Base-by-base conservation (phyloP, 805 yeast species). In the Metschnikowia gruessii region DNA sequence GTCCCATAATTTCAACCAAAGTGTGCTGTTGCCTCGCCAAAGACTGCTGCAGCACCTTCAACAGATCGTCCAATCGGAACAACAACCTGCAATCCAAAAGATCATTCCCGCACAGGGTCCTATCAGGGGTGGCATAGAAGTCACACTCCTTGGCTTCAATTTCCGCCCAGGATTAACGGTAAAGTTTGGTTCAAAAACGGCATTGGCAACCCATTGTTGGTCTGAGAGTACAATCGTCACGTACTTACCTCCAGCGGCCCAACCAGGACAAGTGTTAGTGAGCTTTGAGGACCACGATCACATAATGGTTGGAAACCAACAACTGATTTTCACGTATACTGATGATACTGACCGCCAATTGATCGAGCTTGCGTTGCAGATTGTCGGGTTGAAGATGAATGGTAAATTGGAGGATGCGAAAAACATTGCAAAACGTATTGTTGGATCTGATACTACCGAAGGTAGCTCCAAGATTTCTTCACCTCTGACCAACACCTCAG, bases 21-120 rank as follows among this genome's bases (percentile, higher is more conserved):
- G 47, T 18, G 37, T 46, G 21, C 54, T 48, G 51, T 22, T 54
- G 6, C 45, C 56, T 4, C 46, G 52, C 18, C 55, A 50, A 34
- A 37, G 51, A 21, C 55, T 54, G 56, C 55, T 43, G 54, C 54
- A 41, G 24, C 57, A 51, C 38, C 46, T 52, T n/a, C 52, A 44
- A 24, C 45, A 37, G 45, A 33, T 51, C 18, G 35, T 31, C 21
- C 52, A 39, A 33, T 34, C 51, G 10, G 48, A 41, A 16, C 55
- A 49, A n/a, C 52, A 49, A 32, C 55, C 57, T 2, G 46, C 55
- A 4, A 83, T 92, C 43, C 92, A 89, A 63, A 76, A 96, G 48
- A 85, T 94, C 10, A 91, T 94, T 48, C 99, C 99, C 1, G 85
- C 95, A 0, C 94, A 87, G 63, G 99, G 99, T 2, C 96, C 97